Evolutionary conservation across 2,329 filamentous ascomycete species (phyloP).

Genomic region (Rutstroemia sp.): DNA sequence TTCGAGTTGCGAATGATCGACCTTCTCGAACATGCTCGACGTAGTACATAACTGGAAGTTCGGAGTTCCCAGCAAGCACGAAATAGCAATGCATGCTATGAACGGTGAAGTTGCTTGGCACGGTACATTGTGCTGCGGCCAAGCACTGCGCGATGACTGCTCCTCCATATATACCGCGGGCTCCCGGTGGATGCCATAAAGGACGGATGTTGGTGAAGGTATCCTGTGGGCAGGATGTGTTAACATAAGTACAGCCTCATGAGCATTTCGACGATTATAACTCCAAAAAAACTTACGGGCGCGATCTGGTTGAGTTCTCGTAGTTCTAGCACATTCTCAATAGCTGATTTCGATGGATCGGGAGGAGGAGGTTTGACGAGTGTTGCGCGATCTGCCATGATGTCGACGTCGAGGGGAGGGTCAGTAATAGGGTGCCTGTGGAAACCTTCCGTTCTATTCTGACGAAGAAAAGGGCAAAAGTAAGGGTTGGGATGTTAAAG

Average conservation of each 20-base stretch:
- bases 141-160: conserved; percentile 90
- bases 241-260: neutral
- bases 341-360: conserved; percentile 65
- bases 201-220: conserved; percentile 92
- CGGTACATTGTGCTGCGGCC: conserved; percentile 79
- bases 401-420: neutral
- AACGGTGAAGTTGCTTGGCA: conserved; percentile 70
- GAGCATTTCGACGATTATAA: conserved; percentile 5
- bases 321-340: conserved; percentile 85
- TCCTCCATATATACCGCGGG: conserved; percentile 89
- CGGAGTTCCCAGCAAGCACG: conserved; percentile 77
- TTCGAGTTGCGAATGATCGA: conserved; percentile 81
- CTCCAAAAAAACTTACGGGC: conserved; percentile 46
- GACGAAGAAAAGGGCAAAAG: neutral
- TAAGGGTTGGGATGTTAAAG: neutral
- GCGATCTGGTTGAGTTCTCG: conserved; percentile 71
- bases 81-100: conserved; percentile 99
- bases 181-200: conserved; percentile 86
- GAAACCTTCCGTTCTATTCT: neutral
- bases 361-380: conserved; percentile 69
- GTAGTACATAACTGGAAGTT: conserved; percentile 86
- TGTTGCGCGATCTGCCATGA: conserved; percentile 39
- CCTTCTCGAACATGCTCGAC: conserved; percentile 92
- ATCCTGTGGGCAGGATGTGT: conserved; percentile 44
- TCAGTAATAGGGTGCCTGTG: neutral